phyloP scores from a whole-genome alignment of 345 rosid species.

The Crucihimalaya himalaica region DNA sequence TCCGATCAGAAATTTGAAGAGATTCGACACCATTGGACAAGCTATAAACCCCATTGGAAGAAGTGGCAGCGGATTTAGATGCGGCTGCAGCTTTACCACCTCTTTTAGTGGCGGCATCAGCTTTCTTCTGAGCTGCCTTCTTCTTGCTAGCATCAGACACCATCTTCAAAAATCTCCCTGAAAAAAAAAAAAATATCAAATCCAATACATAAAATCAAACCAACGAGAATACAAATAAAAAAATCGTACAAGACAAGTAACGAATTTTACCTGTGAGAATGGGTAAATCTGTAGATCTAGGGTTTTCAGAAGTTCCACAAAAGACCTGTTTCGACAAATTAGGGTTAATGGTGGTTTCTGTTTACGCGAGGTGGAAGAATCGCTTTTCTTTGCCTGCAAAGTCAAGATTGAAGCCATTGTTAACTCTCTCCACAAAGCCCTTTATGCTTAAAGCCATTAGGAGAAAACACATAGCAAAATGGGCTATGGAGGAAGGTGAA shows the following conservation, averaged over 20 bases:
- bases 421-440: no score
- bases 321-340: slow-evolving; percentile 22
- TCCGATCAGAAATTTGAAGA: slow-evolving; percentile 90
- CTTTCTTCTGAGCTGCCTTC: slow-evolving; percentile 99
- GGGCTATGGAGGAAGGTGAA: no score
- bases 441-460: no score
- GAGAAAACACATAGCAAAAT: no score
- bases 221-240: background rate
- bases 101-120: slow-evolving; percentile 95
- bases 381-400: no score
- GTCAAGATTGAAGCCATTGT: no score
- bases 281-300: slow-evolving; percentile 42
- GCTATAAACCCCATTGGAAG: slow-evolving; percentile 58
- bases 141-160: slow-evolving; percentile 99
- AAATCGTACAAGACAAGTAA: background rate
- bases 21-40: slow-evolving; percentile 53
- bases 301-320: background rate
- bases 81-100: slow-evolving; percentile 82
- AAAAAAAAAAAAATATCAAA: background rate
- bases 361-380: slow-evolving; percentile 29
- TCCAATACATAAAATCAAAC: background rate
- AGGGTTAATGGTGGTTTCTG: slow-evolving; percentile 39
- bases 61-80: slow-evolving; percentile 54
- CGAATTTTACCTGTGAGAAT: slow-evolving; percentile 3
- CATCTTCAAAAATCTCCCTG: slow-evolving; percentile 55